Percentiles rank a stretch among this genome's conserved stretches.
Evolutionary conservation across 2,329 filamentous ascomycete species (phyloP).

Genomic region (Phialophora verrucosa): DNA sequence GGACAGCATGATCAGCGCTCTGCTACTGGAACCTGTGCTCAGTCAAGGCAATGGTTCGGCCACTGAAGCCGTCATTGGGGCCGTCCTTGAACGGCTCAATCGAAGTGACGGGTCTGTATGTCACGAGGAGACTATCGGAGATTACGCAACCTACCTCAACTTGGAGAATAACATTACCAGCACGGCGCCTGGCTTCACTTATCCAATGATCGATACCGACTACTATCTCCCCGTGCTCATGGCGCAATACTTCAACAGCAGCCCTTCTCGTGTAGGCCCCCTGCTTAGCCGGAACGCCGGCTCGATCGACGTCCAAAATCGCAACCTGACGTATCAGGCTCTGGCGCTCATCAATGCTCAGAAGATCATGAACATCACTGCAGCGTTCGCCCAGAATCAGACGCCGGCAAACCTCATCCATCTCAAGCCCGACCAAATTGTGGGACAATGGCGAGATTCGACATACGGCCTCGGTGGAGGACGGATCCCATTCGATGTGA

Average conservation of each 20-base stretch:
- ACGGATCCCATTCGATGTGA: conserved; percentile 69
- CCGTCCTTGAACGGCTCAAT: conserved; percentile 67
- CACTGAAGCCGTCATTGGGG: conserved; percentile 66
- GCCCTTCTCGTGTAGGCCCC: conserved; percentile 47
- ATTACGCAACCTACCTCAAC: conserved; percentile 68
- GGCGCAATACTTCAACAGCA: conserved; percentile 63
- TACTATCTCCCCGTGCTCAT: conserved; percentile 65
- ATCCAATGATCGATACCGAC: conserved; percentile 69
- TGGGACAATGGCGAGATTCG: conserved; percentile 70
- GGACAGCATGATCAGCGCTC: conserved; percentile 66
- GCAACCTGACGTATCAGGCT: conserved; percentile 59
- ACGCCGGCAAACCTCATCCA: conserved; percentile 62
- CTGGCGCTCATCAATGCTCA: conserved; percentile 60
- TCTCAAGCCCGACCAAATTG: conserved; percentile 59
- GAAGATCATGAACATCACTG: conserved; percentile 63
- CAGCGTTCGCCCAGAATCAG: conserved; percentile 61
- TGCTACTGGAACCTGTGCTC: conserved; percentile 64
- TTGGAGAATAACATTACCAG: conserved; percentile 59
- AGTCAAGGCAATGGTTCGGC: conserved; percentile 61
- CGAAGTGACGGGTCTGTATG: conserved; percentile 64
- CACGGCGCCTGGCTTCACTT: conserved; percentile 61
- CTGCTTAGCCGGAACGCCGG: conserved; percentile 52
- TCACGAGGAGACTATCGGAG: conserved; percentile 70
- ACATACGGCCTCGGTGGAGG: conserved; percentile 66
- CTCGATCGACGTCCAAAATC: conserved; percentile 58